Base-by-base conservation (phyloP, 345 rosid genomes). In the Lepidium africanum region DNA sequence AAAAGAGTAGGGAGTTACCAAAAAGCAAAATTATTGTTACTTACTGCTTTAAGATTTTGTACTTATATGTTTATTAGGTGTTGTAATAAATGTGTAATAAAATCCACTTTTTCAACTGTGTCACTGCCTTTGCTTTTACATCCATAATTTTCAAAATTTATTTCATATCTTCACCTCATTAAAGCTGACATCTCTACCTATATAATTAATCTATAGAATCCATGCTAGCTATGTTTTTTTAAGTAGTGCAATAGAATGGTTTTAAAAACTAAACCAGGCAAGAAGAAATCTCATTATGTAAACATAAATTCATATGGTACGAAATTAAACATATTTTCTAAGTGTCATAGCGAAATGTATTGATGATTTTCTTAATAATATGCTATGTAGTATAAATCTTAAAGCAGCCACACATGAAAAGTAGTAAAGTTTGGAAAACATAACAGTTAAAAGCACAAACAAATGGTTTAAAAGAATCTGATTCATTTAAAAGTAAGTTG, bases 1-100 rank as follows among this genome's bases (percentile, higher is more conserved):
- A 67, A 27, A 32, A 52, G 72, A 64, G 67, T 67, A 60, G 73
- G 73, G 78, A 52, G 78, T 66, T 73, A 50, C 61, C 43, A 17
- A 58, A 72, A 53, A 40, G 63, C 63, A 54, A 32, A 42, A 15
- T 47, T 65, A 41, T 57, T 38, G 45, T 10, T 65, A 39, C 53
- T 73, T 57, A 65, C 59, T 50, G 53, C 46, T 42, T 57, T 57
- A 39, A 73, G 60, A 65, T 65, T 73, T 65, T 50, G 71, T 73
- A 73, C 48, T 73, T 73, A 57, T 42, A 13, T 65, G 67, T 59
- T 47, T 56, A 72, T 55, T 72, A 63, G 65, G 50, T 65, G 35
- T 66, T 41, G 27, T 65, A 73, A 65, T 73, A 73, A 73, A 65
- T 73, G 67, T 66, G 72, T 23, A 32, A 30, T 30, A 30, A 71